Base-by-base conservation (phyloP, 139 green algal genomes). In the Desmodesmus armatus region DNA sequence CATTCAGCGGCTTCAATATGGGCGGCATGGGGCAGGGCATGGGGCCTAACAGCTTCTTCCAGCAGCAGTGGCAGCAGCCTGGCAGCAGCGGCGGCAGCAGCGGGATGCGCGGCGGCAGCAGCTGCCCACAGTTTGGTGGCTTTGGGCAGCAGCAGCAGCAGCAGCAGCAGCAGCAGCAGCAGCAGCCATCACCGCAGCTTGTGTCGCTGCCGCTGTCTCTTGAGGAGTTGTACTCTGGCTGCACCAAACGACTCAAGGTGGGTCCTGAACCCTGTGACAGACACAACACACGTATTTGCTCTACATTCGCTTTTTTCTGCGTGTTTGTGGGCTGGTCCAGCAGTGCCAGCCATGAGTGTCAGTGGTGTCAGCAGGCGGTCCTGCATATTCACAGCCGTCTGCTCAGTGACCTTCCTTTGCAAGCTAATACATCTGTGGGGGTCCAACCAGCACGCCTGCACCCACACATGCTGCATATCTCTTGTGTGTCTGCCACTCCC, bases 301-400 rank as follows among this genome's bases (percentile, higher is more conserved):
- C 17, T 19, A n/a, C 19, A n/a, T 19, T 63, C 19, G 17, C 53
- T 63, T 17, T n/a, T n/a, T n/a, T n/a, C n/a, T n/a, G n/a, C n/a
- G n/a, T n/a, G n/a, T n/a, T n/a, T n/a, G n/a, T n/a, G n/a, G n/a
- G n/a, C n/a, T n/a, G n/a, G n/a, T n/a, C n/a, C n/a, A n/a, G n/a
- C n/a, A n/a, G n/a, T n/a, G 19, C 19, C 17, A 63, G 91, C 63
- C 63, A 23, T 39, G 21, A 5, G 2, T 21, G 6, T 11, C 79
- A n/a, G 9, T 3, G 41, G 23, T 33, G 63, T 17, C 23, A 70
- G 47, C 88, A 94, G 47, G 95, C 98, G 87, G 93, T 97, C 3
- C 74, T 99, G 51, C 91, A 92, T 66, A 94, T 99, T 62, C 80
- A 96, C 23, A n/a, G n/a, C n/a, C n/a, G n/a, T n/a, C n/a, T n/a